These are phyloP conservation scores for Oryza coarctata DNA, from an alignment of 176 grass and related monocot genomes.

Conservation along the genomic window DNA sequence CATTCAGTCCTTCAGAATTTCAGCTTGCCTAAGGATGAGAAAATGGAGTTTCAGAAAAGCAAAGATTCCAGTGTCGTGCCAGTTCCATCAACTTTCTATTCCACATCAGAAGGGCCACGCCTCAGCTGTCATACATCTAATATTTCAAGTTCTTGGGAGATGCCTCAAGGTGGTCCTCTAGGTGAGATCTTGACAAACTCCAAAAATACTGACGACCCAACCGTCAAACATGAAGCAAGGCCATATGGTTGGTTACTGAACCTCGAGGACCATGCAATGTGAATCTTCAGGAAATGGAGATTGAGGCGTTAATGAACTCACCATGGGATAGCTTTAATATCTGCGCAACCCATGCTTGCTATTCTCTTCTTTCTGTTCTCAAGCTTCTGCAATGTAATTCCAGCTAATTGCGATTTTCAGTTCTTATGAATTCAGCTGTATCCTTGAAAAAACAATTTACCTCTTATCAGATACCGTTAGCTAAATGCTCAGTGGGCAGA, in stretches of 20 bases:
- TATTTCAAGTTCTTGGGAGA: slow-evolving; percentile 56
- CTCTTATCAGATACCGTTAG: slow-evolving; percentile 7
- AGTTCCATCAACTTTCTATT: slow-evolving; percentile 38
- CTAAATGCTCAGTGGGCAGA: not conserved
- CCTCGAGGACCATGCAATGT: slow-evolving; percentile 38
- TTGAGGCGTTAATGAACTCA: slow-evolving; percentile 4
- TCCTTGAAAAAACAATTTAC: slow-evolving; percentile 9
- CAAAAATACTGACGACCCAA: slow-evolving; percentile 38
- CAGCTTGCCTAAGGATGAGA: slow-evolving; percentile 46
- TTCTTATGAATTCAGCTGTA: slow-evolving; percentile 37
- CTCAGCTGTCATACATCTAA: slow-evolving; percentile 31
- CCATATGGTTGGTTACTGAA: slow-evolving; percentile 53
- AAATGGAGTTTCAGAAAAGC: slow-evolving; percentile 25
- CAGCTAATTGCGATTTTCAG: slow-evolving; percentile 27
- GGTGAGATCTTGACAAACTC: slow-evolving; percentile 72
- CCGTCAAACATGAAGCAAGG: slow-evolving; percentile 35
- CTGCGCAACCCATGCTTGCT: not conserved
- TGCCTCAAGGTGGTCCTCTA: slow-evolving; percentile 63
- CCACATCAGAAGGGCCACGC: slow-evolving; percentile 21
- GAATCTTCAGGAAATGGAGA: slow-evolving; percentile 4
- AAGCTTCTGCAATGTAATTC: slow-evolving; percentile 7
- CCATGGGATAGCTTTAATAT: slow-evolving; percentile 14
- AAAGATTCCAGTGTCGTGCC: slow-evolving; percentile 31
- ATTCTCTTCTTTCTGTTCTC: slow-evolving; percentile 15
- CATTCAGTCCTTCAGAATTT: slow-evolving; percentile 69